Base-by-base conservation (phyloP, 805 yeast species). In the Candida sithepensis region DNA sequence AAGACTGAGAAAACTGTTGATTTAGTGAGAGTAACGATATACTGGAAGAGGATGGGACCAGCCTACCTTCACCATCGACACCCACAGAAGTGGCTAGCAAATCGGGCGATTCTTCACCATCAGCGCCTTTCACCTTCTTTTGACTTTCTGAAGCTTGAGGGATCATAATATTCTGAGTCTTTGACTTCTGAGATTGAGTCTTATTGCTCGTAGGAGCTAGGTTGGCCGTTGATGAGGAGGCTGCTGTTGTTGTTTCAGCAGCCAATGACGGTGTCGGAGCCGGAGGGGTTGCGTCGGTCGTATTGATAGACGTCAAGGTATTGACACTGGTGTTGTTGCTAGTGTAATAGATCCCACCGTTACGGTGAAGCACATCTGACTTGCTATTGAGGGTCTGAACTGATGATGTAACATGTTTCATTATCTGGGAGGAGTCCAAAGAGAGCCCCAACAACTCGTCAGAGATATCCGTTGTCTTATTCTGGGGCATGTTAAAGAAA, bases 41-140 rank as follows among this genome's bases (percentile, higher is more conserved):
- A 21, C 61, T 61, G 12, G 71, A 65, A 5, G 71, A 57, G 4
- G 72, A 64, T 6, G 71, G 70, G 13, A 68, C 59, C 19, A 68
- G 50, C 18, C 58, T 44, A 1, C 67, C 67, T 6, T 61, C 66
- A 21, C 60, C 48, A n/a, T 63, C 69, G 7, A 52, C 54, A 3
- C 69, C 70, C 4, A 64, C 66, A 0, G 71, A 67, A 1, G 68
- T 61, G 2, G 71, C 72, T 33, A 65, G 52, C 40, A 68, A 56
- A 24, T 55, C 59, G 9, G 71, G 70, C 7, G 71, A 63, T 3
- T 51, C 55, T 43, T 51, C 55, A 23, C 51, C 54, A 41, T 42
- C 24, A 3, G 38, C 32, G 40, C 24, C 44, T 44, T 41, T 48
- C 8, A 46, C 42, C 23, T 41, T 41, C 4, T 41, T n/a, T 28